phyloP scores from a whole-genome alignment of 2,329 filamentous ascomycete genomes.

The Allantophomopsis cytisporea region DNA sequence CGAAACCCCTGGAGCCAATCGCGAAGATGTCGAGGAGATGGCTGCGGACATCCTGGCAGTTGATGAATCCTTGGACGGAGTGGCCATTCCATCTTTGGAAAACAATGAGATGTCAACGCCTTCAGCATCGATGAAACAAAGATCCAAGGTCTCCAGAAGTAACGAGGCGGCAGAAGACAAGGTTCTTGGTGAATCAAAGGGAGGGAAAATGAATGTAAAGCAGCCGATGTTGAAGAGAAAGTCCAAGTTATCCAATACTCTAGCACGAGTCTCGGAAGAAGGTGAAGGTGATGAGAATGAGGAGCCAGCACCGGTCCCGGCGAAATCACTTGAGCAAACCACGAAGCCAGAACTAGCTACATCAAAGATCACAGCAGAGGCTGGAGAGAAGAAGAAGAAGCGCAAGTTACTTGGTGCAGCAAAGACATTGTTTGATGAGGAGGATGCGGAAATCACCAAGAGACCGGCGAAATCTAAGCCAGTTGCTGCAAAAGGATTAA shows the following conservation, averaged over 20 bases:
- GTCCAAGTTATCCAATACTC: constrained; percentile 17
- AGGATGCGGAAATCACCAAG: constrained; percentile 37
- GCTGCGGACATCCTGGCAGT: not conserved
- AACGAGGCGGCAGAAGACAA: constrained; percentile 1
- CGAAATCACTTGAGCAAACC: constrained; percentile 1
- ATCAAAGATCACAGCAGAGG: constrained; percentile 8
- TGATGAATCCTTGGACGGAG: not conserved
- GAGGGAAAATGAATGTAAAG: constrained; percentile 18
- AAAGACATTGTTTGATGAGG: constrained; percentile 59
- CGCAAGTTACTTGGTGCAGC: constrained; percentile 53
- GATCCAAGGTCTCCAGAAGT: constrained; percentile 1
- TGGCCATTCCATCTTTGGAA: not conserved
- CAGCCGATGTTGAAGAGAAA: constrained; percentile 18
- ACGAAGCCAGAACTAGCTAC: constrained; percentile 1
- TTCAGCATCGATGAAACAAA: not conserved
- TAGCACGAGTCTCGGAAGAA: constrained; percentile 26
- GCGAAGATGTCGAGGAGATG: constrained; percentile 1
- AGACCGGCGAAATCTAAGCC: constrained; percentile 21
- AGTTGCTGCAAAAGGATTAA: constrained; percentile 13
- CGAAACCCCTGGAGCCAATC: constrained; percentile 11
- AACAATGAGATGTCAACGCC: not conserved
- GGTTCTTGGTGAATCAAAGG: constrained; percentile 1
- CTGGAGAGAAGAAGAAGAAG: constrained; percentile 46
- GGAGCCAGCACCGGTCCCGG: constrained; percentile 19
- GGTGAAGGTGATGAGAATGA: constrained; percentile 11